These are phyloP conservation scores for Ceratobasidium sp. DNA, from an alignment of 1,284 basidiomycete species.

Conservation along the genomic window DNA sequence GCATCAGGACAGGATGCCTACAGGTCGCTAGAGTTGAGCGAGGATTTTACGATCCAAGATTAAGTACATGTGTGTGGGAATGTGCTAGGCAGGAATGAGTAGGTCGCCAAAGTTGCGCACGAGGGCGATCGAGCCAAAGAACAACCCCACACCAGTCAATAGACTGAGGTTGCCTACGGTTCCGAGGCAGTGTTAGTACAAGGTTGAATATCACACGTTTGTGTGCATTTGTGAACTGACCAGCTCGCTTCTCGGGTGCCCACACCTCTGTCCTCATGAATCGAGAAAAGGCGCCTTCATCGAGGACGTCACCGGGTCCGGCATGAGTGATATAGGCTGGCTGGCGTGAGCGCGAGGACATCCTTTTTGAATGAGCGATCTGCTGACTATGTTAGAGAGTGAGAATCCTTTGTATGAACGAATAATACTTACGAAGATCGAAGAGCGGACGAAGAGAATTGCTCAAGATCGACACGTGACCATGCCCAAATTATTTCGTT, in stretches of 20 bases:
- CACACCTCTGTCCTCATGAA: slow-evolving; percentile 42
- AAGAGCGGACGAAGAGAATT: too few relatives aligned
- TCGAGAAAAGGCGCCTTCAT: slow-evolving; percentile 39
- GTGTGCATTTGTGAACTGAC: not conserved
- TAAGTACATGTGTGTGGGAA: not conserved
- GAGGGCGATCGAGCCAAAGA: slow-evolving; percentile 40
- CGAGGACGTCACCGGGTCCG: not conserved
- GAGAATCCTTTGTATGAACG: too few relatives aligned
- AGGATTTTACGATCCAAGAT: not conserved
- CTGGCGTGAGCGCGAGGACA: slow-evolving; percentile 25
- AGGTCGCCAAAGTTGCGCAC: slow-evolving; percentile 40
- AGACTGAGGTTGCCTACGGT: slow-evolving; percentile 40
- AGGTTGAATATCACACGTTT: not conserved
- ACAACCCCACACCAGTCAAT: slow-evolving; percentile 40
- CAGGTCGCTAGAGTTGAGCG: not conserved
- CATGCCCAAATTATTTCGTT: too few relatives aligned
- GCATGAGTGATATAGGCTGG: slow-evolving; percentile 20
- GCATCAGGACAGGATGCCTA: too few relatives aligned
- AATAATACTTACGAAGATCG: too few relatives aligned
- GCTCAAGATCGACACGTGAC: too few relatives aligned
- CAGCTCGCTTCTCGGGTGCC: slow-evolving; percentile 41
- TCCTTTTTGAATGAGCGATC: not conserved
- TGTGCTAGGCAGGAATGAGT: slow-evolving; percentile 39
- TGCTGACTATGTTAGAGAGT: not conserved
- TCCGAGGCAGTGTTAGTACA: not conserved